Evolutionary conservation across 163 green algal genomes (phyloP), one percentile per base, ranked within the genome.

Genomic region (Trebouxia gelatinosa): DNA sequence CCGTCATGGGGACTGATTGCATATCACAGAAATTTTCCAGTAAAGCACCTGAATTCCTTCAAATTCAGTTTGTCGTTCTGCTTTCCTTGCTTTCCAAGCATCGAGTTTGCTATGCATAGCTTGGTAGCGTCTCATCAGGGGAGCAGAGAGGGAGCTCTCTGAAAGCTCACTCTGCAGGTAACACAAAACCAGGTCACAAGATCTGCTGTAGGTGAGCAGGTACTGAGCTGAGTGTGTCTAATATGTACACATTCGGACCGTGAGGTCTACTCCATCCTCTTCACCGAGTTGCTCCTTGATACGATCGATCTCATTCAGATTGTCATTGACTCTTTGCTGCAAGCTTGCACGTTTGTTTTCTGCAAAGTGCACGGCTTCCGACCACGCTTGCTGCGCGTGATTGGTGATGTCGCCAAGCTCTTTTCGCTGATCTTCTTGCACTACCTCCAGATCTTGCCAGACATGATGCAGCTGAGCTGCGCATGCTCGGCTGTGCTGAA

Each of bases 321-420:
- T 61, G 28, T 76, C 28, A 40, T 29, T 40, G 26, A 76, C 61
- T 31, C 17, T 59, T n/a, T 76, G 39, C 9, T 76, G 68, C 11
- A 76, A 29, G 29, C 68, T 40, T 76, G 68, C 31, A 62, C 43
- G 68, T 29, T 76, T 59, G 40, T 76, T 40, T 17, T 64, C 40
- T 62, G 68, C 68, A 40, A 76, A 61, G n/a, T 76, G 68, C n/a
- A 76, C 68, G 28, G 68, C 68, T 61, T 61, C 29, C 29, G 40
- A 59, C 68, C 68, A 76, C 11, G 40, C 40, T 61, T 40, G 29
- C 40, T 76, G 28, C 28, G 68, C 68, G 19, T 29, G 28, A 40
- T 61, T 62, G 23, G 68, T 61, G 2, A 61, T 62, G 1, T 76
- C 43, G 5, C 29, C 46, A 6, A 76, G 28, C 40, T 76, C 68